Percentiles rank a stretch among this genome's conserved stretches.
phyloP scores from a whole-genome alignment of 345 rosid genomes.

The Camelina hispida region DNA sequence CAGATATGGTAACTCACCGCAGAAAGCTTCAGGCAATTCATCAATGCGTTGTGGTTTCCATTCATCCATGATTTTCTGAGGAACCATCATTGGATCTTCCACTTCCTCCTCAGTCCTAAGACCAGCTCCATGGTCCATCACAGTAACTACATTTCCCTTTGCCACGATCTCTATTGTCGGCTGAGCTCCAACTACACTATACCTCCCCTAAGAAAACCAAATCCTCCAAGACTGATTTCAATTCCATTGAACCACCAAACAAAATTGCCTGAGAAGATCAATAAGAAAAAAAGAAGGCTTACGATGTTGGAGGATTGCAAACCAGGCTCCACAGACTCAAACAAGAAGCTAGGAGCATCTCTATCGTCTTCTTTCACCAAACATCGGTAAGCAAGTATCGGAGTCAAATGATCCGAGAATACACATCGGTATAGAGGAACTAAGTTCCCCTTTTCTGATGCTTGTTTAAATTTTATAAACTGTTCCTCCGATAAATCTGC shows the following conservation, averaged over 20 bases:
- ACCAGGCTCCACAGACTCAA: conserved; percentile 92
- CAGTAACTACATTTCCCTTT: conserved; percentile 78
- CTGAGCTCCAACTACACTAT: conserved; percentile 90
- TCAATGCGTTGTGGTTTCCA: conserved; percentile 86
- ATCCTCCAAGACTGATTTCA: too few species aligned
- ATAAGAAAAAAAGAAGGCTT: not conserved
- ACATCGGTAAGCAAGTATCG: conserved; percentile 86
- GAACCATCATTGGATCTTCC: conserved; percentile 93
- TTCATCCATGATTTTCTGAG: conserved; percentile 74
- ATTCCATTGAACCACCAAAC: too few species aligned
- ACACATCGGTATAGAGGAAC: conserved; percentile 73
- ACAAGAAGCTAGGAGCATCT: conserved; percentile 95
- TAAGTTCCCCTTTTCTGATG: conserved; percentile 75
- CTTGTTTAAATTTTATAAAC: conserved; percentile 62
- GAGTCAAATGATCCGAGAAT: conserved; percentile 93
- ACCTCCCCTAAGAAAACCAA: conserved; percentile 62
- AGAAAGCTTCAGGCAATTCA: conserved; percentile 88
- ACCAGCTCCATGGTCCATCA: conserved; percentile 77
- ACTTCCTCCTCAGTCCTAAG: conserved; percentile 69
- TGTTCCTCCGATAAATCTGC: conserved; percentile 54
- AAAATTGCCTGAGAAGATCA: too few species aligned
- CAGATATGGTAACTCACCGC: conserved; percentile 55
- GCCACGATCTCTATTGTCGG: conserved; percentile 88
- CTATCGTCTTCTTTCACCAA: conserved; percentile 93
- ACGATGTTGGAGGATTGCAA: conserved; percentile 64